These are phyloP conservation scores for Arabis alpina DNA, from an alignment of 345 rosid genomes.

Conservation along the genomic window DNA sequence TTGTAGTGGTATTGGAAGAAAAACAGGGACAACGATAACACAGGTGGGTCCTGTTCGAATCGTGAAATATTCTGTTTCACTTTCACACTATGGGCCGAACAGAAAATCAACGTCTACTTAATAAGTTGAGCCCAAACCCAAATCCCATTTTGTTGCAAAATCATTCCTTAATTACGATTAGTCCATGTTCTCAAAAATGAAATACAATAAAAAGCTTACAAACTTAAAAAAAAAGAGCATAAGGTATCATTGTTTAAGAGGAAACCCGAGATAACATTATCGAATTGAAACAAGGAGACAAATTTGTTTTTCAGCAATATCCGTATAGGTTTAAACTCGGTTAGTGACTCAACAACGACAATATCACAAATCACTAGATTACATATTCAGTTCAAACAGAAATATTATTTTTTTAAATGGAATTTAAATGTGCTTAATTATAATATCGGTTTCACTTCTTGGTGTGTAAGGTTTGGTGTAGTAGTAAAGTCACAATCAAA, in stretches of 20 bases:
- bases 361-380: too few species aligned
- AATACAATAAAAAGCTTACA: neutral
- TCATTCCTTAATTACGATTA: conserved; percentile 10
- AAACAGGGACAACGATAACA: neutral
- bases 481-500: conserved; percentile 42
- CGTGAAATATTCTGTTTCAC: conserved; percentile 10
- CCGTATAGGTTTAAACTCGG: too few species aligned
- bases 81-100: conserved; percentile 18
- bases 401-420: neutral
- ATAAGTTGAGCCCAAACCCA: conserved; percentile 17
- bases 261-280: too few species aligned
- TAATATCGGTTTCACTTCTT: conserved; percentile 11
- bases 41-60: neutral
- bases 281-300: too few species aligned
- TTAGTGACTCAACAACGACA: too few species aligned
- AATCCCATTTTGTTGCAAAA: neutral
- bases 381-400: too few species aligned
- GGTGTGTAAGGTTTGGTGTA: conserved; percentile 35
- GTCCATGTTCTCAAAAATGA: neutral
- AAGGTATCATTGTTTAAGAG: too few species aligned
- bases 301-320: too few species aligned
- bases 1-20: too few species aligned
- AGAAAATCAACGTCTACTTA: neutral
- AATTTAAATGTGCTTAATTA: conserved; percentile 22
- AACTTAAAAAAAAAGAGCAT: neutral